Percentiles rank a stretch among this genome's conserved stretches.
These are phyloP conservation scores for Neofusicoccum umdonicola DNA, from an alignment of 2,329 filamentous ascomycete genomes.

Conservation along the genomic window DNA sequence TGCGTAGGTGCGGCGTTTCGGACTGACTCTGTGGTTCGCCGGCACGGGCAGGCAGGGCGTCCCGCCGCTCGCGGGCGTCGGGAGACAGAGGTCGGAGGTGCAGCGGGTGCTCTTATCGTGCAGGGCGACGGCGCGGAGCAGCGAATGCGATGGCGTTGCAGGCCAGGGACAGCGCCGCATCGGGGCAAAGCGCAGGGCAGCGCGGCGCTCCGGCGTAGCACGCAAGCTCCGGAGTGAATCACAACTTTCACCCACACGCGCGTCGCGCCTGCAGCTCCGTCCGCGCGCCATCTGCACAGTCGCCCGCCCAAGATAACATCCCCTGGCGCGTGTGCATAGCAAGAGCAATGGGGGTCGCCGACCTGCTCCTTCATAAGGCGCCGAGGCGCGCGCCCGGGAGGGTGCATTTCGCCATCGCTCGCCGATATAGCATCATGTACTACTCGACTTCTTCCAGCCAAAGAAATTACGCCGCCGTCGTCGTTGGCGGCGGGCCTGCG, in stretches of 20 bases:
- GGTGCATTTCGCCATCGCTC: constrained; percentile 9
- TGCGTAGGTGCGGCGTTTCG: not conserved
- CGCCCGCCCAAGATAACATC: not conserved
- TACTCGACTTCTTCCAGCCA: constrained; percentile 7
- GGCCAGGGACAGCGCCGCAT: not conserved
- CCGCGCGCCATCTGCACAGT: not conserved
- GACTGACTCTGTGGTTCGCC: not conserved
- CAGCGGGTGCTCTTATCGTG: constrained; percentile 1
- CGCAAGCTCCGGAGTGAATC: not conserved
- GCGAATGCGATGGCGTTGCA: not conserved
- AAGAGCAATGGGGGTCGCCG: constrained; percentile 1
- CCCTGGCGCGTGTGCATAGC: not conserved
- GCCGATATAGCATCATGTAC: constrained; percentile 7
- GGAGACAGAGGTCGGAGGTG: not conserved
- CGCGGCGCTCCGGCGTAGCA: not conserved
- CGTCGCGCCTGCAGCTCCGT: not conserved
- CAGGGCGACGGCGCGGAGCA: not conserved
- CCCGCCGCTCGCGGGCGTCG: not conserved
- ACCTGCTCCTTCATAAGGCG: constrained; percentile 8
- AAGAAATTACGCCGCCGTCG: constrained; percentile 50
- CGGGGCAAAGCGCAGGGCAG: not conserved
- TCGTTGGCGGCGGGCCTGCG: constrained; percentile 59
- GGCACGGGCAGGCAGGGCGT: not conserved
- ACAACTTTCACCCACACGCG: constrained; percentile 11
- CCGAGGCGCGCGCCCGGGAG: constrained; percentile 4